Evolutionary conservation across 192 early-diverging fungal species (phyloP).

Genomic region (Diversispora eburnea): DNA sequence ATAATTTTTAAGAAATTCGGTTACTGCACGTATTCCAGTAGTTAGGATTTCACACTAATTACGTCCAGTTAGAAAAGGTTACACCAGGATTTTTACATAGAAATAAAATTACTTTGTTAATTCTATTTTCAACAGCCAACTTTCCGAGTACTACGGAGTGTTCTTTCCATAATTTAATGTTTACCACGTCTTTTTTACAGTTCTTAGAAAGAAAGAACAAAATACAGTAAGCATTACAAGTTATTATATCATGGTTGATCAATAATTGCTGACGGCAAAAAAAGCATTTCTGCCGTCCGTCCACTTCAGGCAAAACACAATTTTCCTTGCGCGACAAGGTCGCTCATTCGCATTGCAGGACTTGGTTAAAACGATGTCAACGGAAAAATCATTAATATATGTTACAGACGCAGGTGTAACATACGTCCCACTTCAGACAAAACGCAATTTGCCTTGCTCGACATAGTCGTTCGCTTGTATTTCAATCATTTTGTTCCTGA

Average conservation of each 20-base stretch:
- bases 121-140: slow-evolving; percentile 20
- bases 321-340: slow-evolving; percentile 23
- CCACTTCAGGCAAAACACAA: no score
- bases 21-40: slow-evolving; percentile 10
- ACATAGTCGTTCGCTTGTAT: slow-evolving; percentile 13
- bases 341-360: slow-evolving; percentile 18
- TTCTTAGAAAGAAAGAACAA: slow-evolving; percentile 6
- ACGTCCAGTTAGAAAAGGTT: slow-evolving; percentile 13
- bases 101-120: slow-evolving; percentile 24
- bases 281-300: no score
- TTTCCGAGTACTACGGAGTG: slow-evolving; percentile 5
- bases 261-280: not conserved
- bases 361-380: slow-evolving; percentile 4
- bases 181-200: not conserved
- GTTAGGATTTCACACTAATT: slow-evolving; percentile 16
- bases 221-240: slow-evolving; percentile 5
- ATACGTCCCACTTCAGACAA: slow-evolving; percentile 27
- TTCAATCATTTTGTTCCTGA: slow-evolving; percentile 11
- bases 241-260: not conserved
- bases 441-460: slow-evolving; percentile 3
- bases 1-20: slow-evolving; percentile 20
- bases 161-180: slow-evolving; percentile 18
- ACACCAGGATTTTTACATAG: not conserved
- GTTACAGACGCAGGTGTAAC: not conserved
- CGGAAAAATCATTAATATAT: not conserved